Base-by-base conservation (phyloP, 345 rosid species). In the Citrus inodora region DNA sequence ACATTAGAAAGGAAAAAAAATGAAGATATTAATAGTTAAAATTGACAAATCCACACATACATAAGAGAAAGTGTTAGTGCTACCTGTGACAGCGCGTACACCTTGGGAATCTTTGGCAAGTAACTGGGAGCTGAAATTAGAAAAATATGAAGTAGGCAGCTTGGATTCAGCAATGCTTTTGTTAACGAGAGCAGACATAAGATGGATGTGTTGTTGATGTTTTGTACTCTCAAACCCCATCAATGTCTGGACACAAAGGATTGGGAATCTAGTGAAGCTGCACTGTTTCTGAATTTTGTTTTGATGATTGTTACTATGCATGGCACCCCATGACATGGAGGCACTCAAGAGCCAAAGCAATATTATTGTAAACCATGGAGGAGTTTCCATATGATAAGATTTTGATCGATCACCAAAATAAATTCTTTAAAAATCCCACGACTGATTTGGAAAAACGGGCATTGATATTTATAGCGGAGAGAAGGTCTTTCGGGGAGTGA, bases 191-290 rank as follows among this genome's bases (percentile, higher is more conserved):
- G 82, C 86, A 48, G 91, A 84, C 37, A 88, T 66, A 30, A 89
- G 5, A 77, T 87, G 86, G 2, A 62, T 78, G 28, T 76, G 80
- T 21, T 37, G 73, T 74, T 37, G 17, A 17, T 74, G 32, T 22
- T 58, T 51, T 58, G 80, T 71, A 30, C 46, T 76, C 38, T 67
- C 79, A 65, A 83, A 83, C 46, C 76, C 80, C 80, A 76, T 46
- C 70, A 90, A 70, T 14, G 85, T 84, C 75, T 87, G 82, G 75
- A 81, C 85, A 82, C 98, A 94, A 30, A 92, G 94, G 40, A 56
- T 42, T n/a, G 93, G 91, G 79, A 87, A 89, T 75, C 82, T 83
- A 4, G 97, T 82, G 38, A 85, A 79, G 28, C 76, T 82, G 81
- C 97, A 94, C 46, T 88, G 85, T 11, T 76, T 77, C 67, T 65